Evolutionary conservation across 108 stramenopile genomes (phyloP).

Genomic region (Cyclotella distinguenda): DNA sequence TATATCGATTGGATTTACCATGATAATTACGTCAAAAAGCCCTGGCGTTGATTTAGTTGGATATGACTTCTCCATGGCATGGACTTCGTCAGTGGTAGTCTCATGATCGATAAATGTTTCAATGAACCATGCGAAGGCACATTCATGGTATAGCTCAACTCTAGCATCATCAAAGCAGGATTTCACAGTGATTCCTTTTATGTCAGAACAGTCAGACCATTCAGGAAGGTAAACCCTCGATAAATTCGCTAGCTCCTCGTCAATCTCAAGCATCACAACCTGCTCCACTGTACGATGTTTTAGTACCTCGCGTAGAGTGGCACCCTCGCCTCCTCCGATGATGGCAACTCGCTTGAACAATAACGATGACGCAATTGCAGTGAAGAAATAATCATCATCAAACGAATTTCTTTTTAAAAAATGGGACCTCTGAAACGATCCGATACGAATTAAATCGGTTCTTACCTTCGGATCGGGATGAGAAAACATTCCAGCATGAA

Average conservation of each 20-base stretch:
- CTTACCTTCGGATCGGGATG: constrained; percentile 67
- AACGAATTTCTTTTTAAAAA: too few relatives aligned
- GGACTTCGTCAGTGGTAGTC: neutral
- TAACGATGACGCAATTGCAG: neutral
- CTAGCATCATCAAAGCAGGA: constrained; percentile 71
- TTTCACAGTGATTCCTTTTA: constrained; percentile 37
- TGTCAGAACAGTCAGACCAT: constrained; percentile 71
- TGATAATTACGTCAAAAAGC: constrained; percentile 71
- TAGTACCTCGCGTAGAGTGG: constrained; percentile 88
- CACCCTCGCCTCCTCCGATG: constrained; percentile 94
- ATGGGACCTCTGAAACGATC: too few relatives aligned
- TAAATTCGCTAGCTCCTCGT: constrained; percentile 57
- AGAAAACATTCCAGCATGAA: constrained; percentile 92
- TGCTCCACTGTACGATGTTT: constrained; percentile 80
- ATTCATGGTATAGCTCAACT: constrained; percentile 50
- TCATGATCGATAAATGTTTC: constrained; percentile 39
- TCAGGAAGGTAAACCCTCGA: constrained; percentile 58
- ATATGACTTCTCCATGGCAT: neutral
- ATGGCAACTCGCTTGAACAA: constrained; percentile 72
- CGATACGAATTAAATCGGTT: neutral
- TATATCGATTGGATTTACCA: constrained; percentile 24
- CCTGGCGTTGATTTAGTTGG: constrained; percentile 2
- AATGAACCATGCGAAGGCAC: constrained; percentile 77
- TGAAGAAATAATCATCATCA: neutral
- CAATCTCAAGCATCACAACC: constrained; percentile 80